Conservation (phyloP, 768 basidiomycete genomes). For the Clathrus columnatus region DNA sequence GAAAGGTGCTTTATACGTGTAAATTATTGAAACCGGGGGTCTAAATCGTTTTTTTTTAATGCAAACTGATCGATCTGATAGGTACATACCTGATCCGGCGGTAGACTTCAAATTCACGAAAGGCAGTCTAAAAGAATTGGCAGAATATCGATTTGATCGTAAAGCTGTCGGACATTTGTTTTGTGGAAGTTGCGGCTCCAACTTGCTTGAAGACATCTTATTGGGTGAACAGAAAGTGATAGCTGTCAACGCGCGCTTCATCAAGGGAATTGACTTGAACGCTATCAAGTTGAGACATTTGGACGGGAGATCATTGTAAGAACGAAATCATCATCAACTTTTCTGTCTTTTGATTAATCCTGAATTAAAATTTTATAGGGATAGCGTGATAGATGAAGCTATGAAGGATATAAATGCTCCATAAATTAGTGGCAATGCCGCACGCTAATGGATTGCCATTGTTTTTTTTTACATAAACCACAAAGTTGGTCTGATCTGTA, state of each 20-base stretch:
- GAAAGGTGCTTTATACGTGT: not conserved
- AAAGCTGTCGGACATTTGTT: not conserved
- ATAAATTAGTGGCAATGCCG: too few species aligned
- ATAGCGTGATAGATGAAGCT: too few species aligned
- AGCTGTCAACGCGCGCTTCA: not conserved
- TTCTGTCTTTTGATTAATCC: not conserved
- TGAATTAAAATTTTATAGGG: too few species aligned
- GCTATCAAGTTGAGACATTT: not conserved
- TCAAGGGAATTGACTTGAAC: not conserved
- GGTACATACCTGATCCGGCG: not conserved
- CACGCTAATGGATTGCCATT: too few species aligned
- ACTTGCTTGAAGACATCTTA: not conserved
- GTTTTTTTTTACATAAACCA: too few species aligned
- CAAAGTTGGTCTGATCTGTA: too few species aligned
- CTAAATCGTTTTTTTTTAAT: not conserved
- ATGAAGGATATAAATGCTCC: too few species aligned
- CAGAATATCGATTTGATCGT: not conserved
- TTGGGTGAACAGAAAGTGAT: not conserved
- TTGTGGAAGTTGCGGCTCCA: not conserved
- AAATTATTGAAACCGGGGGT: not conserved
- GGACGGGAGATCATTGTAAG: not conserved
- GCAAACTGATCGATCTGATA: not conserved
- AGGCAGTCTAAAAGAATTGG: not conserved
- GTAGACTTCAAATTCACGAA: not conserved
- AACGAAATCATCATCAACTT: not conserved